phyloP scores from a whole-genome alignment of 1,284 basidiomycete species.

The Microbotryum scabiosae region DNA sequence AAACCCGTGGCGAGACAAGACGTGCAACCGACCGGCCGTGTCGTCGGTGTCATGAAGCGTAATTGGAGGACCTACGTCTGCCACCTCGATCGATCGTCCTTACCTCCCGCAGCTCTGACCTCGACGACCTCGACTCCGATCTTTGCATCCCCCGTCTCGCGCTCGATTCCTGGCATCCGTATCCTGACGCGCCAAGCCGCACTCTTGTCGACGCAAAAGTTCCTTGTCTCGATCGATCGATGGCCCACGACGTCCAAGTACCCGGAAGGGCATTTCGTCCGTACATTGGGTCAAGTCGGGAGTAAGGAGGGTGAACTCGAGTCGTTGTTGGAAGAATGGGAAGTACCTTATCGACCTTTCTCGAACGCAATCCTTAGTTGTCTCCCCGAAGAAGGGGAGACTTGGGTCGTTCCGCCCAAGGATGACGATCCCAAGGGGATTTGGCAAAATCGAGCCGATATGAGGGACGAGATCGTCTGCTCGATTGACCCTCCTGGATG shows the following conservation, averaged over 20 bases:
- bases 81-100: conserved; percentile 82
- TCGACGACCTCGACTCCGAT: conserved; percentile 52
- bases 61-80: conserved; percentile 93
- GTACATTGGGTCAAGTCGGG: conserved; percentile 81
- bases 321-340: conserved; percentile 86
- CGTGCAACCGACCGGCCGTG: conserved; percentile 75
- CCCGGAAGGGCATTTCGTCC: conserved; percentile 95
- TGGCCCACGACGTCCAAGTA: conserved; percentile 85
- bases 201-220: conserved; percentile 80
- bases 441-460: conserved; percentile 83
- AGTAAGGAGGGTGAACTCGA: conserved; percentile 96
- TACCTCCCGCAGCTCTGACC: conserved; percentile 67
- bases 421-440: conserved; percentile 42
- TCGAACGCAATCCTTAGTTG: conserved; percentile 89
- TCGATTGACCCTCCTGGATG: conserved; percentile 97
- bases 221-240: conserved; percentile 86
- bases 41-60: conserved; percentile 87
- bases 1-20: conserved; percentile 35
- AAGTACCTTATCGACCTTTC: conserved; percentile 94
- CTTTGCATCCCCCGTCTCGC: conserved; percentile 88
- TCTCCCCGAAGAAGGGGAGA: conserved; percentile 79
- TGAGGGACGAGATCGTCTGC: conserved; percentile 80
- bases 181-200: conserved; percentile 91
- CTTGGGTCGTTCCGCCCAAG: conserved; percentile 87
- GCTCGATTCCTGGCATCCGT: conserved; percentile 85